Evolutionary conservation across 129 eudicot genomes (phyloP).

Genomic region (Flaveria trinervia): DNA sequence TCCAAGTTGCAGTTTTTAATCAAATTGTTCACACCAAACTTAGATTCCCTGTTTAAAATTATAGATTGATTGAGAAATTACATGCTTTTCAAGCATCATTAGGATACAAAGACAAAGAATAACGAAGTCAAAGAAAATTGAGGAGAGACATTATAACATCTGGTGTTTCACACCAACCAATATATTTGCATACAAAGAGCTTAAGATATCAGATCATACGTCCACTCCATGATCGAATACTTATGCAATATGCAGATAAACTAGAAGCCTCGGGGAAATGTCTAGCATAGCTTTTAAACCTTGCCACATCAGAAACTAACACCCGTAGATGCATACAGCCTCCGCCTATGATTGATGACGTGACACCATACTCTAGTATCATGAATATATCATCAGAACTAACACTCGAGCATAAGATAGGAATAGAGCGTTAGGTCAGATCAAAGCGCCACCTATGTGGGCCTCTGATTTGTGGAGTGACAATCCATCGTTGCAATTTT

Average conservation of each 20-base stretch:
- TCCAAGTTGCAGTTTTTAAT: not conserved
- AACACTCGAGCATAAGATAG: conserved; percentile 69
- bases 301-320: conserved; percentile 36
- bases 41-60: not conserved
- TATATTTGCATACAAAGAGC: no score
- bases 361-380: conserved; percentile 58
- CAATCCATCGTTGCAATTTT: conserved; percentile 61
- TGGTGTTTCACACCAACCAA: no score
- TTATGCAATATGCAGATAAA: conserved; percentile 73
- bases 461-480: conserved; percentile 67
- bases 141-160: not conserved
- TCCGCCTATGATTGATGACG: conserved; percentile 54
- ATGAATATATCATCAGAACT: conserved; percentile 64
- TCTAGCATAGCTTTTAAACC: conserved; percentile 61
- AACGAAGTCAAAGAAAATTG: not conserved
- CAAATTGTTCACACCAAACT: not conserved
- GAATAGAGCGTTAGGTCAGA: conserved; percentile 63
- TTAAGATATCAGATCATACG: conserved; percentile 44
- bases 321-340: conserved; percentile 63
- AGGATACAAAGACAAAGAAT: no score
- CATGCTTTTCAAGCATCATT: not conserved
- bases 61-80: not conserved
- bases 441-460: conserved; percentile 58
- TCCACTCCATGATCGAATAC: conserved; percentile 77
- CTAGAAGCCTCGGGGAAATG: conserved; percentile 65